Conservation (phyloP, 176 grass and related monocot species). For the Rhynchospora tenuis region DNA sequence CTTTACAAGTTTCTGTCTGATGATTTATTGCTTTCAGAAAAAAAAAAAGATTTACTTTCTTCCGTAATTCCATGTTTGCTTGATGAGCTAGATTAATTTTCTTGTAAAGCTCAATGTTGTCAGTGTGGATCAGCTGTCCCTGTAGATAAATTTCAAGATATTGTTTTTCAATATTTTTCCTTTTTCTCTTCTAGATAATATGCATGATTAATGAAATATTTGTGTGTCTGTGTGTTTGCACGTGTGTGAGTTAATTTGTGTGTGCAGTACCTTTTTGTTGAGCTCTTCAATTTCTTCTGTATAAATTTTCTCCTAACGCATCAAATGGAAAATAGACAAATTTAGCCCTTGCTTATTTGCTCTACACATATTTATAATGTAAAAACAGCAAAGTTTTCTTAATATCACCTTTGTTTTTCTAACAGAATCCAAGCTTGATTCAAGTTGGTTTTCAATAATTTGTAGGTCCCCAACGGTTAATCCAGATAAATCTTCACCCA, state of each 20-base stretch:
- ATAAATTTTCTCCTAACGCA: neutral
- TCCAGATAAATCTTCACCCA: slow-evolving; percentile 67
- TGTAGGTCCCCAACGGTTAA: slow-evolving; percentile 47
- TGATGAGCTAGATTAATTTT: slow-evolving; percentile 36
- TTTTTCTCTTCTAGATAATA: neutral
- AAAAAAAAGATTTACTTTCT: slow-evolving; percentile 38
- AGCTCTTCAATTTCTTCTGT: slow-evolving; percentile 18
- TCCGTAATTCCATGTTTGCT: slow-evolving; percentile 48
- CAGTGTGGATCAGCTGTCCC: slow-evolving; percentile 42
- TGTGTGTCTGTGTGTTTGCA: neutral
- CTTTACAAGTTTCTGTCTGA: neutral
- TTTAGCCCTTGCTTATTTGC: neutral
- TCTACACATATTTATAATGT: neutral
- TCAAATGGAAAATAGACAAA: neutral
- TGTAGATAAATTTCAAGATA: slow-evolving; percentile 13
- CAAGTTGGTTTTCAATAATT: slow-evolving; percentile 48
- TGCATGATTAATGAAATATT: too few species aligned
- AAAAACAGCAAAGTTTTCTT: neutral
- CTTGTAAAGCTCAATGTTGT: slow-evolving; percentile 54
- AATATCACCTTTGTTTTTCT: slow-evolving; percentile 57
- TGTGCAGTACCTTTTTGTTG: neutral
- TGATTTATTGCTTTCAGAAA: neutral
- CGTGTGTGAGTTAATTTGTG: neutral
- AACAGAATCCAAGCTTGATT: slow-evolving; percentile 42
- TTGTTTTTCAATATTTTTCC: neutral